Base-by-base conservation (phyloP, 148 eudicot genomes). In the Vaccinium myrtillus region DNA sequence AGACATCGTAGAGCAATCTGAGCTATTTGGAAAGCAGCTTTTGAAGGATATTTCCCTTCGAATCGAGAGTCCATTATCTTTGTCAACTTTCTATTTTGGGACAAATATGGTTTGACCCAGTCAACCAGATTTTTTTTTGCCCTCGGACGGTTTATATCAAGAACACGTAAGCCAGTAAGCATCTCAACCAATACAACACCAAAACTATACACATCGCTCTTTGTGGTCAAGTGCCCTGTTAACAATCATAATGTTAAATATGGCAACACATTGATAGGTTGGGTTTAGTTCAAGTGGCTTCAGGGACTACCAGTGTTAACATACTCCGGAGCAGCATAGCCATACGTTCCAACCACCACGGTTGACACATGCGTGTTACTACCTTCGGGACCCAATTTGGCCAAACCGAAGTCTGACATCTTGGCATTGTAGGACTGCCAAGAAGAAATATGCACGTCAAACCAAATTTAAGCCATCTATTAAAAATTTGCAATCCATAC, bases 261-360 rank as follows among this genome's bases (percentile, higher is more conserved):
- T 25, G 6, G 32, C 48, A 8, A 48, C 56, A 16, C 55, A 25
- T 0, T 2, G 0, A 9, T 59, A 6, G 1, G 23, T 9, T 6
- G 67, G 30, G 25, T 6, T 23, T 65, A 65, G 70, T 23, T 65
- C 71, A 65, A 23, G 15, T 10, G 30, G 53, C n/a, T 54, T 75
- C 5, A 74, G 77, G n/a, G 50, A 5, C 83, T 91, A 94, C 98
- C 98, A 86, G 98, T 95, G 81, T 95, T 91, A 74, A 95, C 87
- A 77, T 95, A 95, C 78, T 95, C 98, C 0, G 98, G 98, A 71
- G 98, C 98, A 51, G 98, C 98, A 83, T 95, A 95, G 21, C 98
- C 98, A 67, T 89, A 82, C 11, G 96, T 93, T 59, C 98, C 98
- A 89, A 94, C 91, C 21, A 95, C 91, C 80, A 90, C 87, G 69